Conservation (phyloP, 352 stramenopile genomes). For the Pythium volutum region DNA sequence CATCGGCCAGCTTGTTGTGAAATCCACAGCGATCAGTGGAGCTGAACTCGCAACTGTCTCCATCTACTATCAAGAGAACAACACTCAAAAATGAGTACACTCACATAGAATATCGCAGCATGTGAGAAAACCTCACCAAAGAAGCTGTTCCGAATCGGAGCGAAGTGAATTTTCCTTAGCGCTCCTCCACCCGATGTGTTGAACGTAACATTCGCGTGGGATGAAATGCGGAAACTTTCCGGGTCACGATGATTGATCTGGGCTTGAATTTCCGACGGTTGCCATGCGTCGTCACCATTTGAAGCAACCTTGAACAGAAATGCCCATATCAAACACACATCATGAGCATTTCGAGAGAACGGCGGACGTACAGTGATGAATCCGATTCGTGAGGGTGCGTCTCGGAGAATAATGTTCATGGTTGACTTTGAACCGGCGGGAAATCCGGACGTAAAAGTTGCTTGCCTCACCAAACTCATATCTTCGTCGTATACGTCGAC, state of each 20-base stretch:
- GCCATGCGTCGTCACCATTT: slow-evolving; percentile 9
- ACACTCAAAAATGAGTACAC: slow-evolving; percentile 5
- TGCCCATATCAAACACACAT: not conserved
- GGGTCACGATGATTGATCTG: slow-evolving; percentile 13
- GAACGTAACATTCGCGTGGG: slow-evolving; percentile 9
- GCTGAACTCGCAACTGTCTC: slow-evolving; percentile 7
- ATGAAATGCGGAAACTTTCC: slow-evolving; percentile 11
- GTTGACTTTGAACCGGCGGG: slow-evolving; percentile 3
- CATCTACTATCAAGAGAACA: not conserved
- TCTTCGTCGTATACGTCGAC: slow-evolving; percentile 23
- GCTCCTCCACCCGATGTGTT: not conserved
- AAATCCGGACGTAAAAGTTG: not conserved
- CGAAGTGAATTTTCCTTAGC: slow-evolving; percentile 12
- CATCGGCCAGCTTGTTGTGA: slow-evolving; percentile 18
- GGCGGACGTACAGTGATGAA: slow-evolving; percentile 14
- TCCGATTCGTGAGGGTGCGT: slow-evolving; percentile 10
- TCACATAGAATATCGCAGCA: not conserved
- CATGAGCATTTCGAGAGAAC: not conserved
- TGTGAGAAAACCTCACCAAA: not conserved
- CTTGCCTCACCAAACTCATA: slow-evolving; percentile 8
- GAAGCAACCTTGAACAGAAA: slow-evolving; percentile 10
- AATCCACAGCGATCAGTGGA: slow-evolving; percentile 17
- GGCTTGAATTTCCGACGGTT: slow-evolving; percentile 25
- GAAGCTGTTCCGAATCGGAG: not conserved
- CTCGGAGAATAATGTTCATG: slow-evolving; percentile 7